Conservation (phyloP, 805 yeast species). For the Cyberlindnera misumaiensis region DNA sequence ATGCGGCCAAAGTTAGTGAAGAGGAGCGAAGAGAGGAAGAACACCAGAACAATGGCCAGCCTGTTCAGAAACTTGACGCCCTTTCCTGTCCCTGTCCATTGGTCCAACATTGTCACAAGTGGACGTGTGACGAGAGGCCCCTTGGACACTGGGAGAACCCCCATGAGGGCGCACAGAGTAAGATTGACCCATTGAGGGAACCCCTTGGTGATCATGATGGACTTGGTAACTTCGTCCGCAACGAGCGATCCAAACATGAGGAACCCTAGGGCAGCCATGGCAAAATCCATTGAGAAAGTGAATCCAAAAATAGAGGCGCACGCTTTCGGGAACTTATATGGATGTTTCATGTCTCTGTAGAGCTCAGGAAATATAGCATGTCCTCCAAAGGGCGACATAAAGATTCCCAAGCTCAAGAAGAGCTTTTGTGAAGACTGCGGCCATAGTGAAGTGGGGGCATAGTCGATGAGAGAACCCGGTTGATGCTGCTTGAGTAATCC, state of each 20-base stretch:
- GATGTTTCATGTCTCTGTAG: constrained; percentile 69
- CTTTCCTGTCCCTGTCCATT: constrained; percentile 11
- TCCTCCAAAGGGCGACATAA: constrained; percentile 79
- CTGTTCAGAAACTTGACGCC: constrained; percentile 12
- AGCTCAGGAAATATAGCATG: constrained; percentile 79
- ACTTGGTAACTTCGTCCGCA: constrained; percentile 71
- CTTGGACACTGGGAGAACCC: constrained; percentile 69
- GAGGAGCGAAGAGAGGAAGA: constrained; percentile 45
- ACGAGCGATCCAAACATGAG: constrained; percentile 74
- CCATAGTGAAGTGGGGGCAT: constrained; percentile 37
- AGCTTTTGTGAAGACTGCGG: constrained; percentile 32
- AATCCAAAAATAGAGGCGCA: constrained; percentile 49
- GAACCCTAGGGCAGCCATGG: constrained; percentile 61
- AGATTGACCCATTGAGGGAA: constrained; percentile 59
- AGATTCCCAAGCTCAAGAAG: constrained; percentile 51
- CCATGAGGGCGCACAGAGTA: constrained; percentile 40
- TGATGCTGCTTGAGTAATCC: constrained; percentile 36
- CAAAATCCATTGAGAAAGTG: constrained; percentile 51
- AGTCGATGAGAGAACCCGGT: constrained; percentile 51
- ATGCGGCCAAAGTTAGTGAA: constrained; percentile 69
- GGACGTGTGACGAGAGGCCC: constrained; percentile 73
- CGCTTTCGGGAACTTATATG: constrained; percentile 47
- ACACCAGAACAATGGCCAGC: constrained; percentile 21
- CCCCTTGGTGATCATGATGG: constrained; percentile 55
- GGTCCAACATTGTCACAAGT: constrained; percentile 55